phyloP scores from a whole-genome alignment of 2,329 filamentous ascomycete species.

The Sarocladium kiliense region DNA sequence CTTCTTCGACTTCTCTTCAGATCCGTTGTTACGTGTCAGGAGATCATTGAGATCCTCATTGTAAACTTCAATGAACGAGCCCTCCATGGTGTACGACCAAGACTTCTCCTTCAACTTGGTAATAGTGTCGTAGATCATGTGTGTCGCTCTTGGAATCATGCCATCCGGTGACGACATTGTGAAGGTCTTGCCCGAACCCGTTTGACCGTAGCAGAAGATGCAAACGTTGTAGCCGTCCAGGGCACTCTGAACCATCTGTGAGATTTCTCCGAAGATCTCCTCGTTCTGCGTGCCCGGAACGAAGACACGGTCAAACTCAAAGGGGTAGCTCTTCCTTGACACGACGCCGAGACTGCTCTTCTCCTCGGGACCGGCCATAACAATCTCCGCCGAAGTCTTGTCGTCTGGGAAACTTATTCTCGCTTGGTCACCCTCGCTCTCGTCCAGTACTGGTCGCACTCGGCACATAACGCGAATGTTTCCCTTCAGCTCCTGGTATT shows the following conservation, averaged over 20 bases:
- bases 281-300: slow-evolving; percentile 70
- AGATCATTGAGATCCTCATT: slow-evolving; percentile 95
- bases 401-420: slow-evolving; percentile 75
- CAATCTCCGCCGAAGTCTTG: slow-evolving; percentile 82
- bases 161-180: slow-evolving; percentile 91
- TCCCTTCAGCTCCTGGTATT: slow-evolving; percentile 94
- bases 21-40: slow-evolving; percentile 56
- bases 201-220: slow-evolving; percentile 98
- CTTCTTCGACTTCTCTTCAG: slow-evolving; percentile 70
- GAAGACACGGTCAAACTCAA: slow-evolving; percentile 93
- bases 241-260: slow-evolving; percentile 91
- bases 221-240: slow-evolving; percentile 98
- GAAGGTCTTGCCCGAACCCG: slow-evolving; percentile 91
- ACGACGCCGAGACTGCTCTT: slow-evolving; percentile 73
- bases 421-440: slow-evolving; percentile 59
- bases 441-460: slow-evolving; percentile 68
- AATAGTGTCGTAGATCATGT: slow-evolving; percentile 89
- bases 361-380: slow-evolving; percentile 77
- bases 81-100: slow-evolving; percentile 92
- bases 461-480: slow-evolving; percentile 98
- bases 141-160: slow-evolving; percentile 90
- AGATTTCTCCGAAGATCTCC: slow-evolving; percentile 93
- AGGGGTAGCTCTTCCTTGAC: slow-evolving; percentile 73
- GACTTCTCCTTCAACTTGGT: slow-evolving; percentile 81
- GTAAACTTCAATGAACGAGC: slow-evolving; percentile 95